Base-by-base conservation (phyloP, 805 yeast species). In the Priceomyces castillae region DNA sequence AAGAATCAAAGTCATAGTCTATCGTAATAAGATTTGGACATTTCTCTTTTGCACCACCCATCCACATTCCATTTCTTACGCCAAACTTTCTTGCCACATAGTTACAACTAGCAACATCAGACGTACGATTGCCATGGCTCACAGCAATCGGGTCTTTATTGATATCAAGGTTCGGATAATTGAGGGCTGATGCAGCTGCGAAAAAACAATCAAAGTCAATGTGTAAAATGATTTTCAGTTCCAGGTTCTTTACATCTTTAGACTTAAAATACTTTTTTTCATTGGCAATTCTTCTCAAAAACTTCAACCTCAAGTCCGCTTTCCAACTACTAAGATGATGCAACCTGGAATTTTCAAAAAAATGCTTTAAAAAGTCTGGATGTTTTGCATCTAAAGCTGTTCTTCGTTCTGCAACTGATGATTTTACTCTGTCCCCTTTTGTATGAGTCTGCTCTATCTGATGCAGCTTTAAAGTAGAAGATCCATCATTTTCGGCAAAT, bases 161-260 rank as follows among this genome's bases (percentile, higher is more conserved):
- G 47, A 78, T 73, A 46, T 78, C 78, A 14, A 83, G 57, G 2
- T 80, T 71, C 0, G 85, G 83, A 34, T 71, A 67, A 12, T 65
- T 70, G 42, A 81, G 64, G 2, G 87, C 77, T 0, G 97, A 86
- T 0, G 85, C 97, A 0, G 95, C 76, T 2, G 90, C 97, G 64
- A 92, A 92, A 56, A 94, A 92, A 50, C 96, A 89, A 61, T 92
- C 99, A 61, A 90, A 92, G 60, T 92, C 99, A 26, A 92, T 74
- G 60, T 92, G 97, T 42, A 90, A 58, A 7, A 90, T 77, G 1
- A 75, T 58, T 26, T 54, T 55, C 19, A 39, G 34, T 7, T 19
- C 37, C 4, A 14, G 37, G 7, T 19, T 18, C 15, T 34, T 34
- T 4, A 17, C 16, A n/a, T n/a, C 15, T 22, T 2, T 23, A 5